Evolutionary conservation across 106 monocot species (phyloP).

Genomic region (Hemerocallis citrina): DNA sequence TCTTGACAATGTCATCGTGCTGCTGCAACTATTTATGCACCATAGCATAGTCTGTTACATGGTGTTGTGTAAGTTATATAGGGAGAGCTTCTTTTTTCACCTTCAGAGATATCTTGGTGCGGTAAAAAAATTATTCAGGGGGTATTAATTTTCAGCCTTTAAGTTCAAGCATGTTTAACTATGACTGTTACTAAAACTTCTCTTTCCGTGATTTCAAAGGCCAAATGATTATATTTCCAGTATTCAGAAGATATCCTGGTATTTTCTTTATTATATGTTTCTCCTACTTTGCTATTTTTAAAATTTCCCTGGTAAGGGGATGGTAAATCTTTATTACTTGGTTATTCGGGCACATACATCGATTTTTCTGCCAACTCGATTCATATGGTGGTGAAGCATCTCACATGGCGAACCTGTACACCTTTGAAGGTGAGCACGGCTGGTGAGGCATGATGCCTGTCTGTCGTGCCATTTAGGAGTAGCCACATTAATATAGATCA

Average conservation of each 20-base stretch:
- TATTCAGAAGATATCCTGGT: constrained; percentile 43
- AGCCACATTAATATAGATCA: constrained; percentile 13
- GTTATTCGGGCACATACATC: constrained; percentile 34
- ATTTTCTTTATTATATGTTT: constrained; percentile 19
- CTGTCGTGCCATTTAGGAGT: constrained; percentile 87
- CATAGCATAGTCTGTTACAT: constrained; percentile 2
- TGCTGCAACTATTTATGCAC: neutral
- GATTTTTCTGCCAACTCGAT: constrained; percentile 58
- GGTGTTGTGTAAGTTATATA: constrained; percentile 11
- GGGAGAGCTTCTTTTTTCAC: constrained; percentile 3
- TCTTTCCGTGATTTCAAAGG: constrained; percentile 28
- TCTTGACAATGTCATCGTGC: neutral
- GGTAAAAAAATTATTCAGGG: constrained; percentile 10
- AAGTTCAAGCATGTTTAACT: constrained; percentile 15
- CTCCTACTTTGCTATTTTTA: constrained; percentile 22
- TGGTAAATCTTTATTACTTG: constrained; percentile 31
- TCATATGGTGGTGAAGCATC: constrained; percentile 75
- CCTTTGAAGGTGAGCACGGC: constrained; percentile 98
- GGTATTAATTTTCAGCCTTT: constrained; percentile 13
- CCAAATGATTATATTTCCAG: constrained; percentile 21
- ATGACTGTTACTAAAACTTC: constrained; percentile 27
- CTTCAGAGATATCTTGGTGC: constrained; percentile 12
- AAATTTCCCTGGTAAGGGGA: constrained; percentile 96
- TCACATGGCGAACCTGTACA: constrained; percentile 63
- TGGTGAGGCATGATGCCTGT: constrained; percentile 89